Base-by-base conservation (phyloP, 2,329 filamentous ascomycete genomes). In the Beauveria sp. region DNA sequence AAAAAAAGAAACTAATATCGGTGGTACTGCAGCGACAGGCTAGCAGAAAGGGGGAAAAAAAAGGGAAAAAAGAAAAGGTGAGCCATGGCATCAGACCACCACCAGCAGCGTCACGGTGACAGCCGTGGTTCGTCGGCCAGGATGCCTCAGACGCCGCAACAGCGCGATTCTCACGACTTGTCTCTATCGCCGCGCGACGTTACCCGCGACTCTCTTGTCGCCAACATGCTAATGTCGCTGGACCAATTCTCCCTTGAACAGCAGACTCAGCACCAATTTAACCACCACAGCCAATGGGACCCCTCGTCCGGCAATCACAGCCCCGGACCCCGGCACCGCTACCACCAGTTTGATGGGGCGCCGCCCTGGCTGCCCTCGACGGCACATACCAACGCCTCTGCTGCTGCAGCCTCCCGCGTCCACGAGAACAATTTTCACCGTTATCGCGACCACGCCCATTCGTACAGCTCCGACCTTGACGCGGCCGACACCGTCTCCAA, bases 161-260 rank as follows among this genome's bases (percentile, higher is more conserved):
- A 34, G 5, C 58, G 82, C 66, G 87, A 93, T 75, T 91, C 89
- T 54, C 93, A 97, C 79, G 93, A 96, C 73, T 81, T 97, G 64
- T 93, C 90, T 62, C 81, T 96, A 68, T 87, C 87, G 56, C 85
- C 89, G 54, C 81, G 87, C 64, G 85, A 90, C 71, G 86, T 90
- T 65, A 91, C 90, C 46, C 86, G 93, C 67, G 91, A 96, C 71
- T 97, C 93, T 42, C 86, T 99, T 67, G 91, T 99, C 63, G 89
- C 95, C 74, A 96, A 97, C 74, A 95, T 99, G 88, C 86, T 98
- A 63, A 81, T 95, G 66, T 96, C 93, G 46, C 86, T 99, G 65
- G 93, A 96, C 75, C 89, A 93, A 73, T 86, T 93, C 70, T 87
- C 85, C 46, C 80, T 84, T 67, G 79, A 74, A 50, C 78, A 82